Percentiles rank a stretch among this genome's conserved stretches.
phyloP scores from a whole-genome alignment of 306 rosid species.

The Castanopsis chinensis region DNA sequence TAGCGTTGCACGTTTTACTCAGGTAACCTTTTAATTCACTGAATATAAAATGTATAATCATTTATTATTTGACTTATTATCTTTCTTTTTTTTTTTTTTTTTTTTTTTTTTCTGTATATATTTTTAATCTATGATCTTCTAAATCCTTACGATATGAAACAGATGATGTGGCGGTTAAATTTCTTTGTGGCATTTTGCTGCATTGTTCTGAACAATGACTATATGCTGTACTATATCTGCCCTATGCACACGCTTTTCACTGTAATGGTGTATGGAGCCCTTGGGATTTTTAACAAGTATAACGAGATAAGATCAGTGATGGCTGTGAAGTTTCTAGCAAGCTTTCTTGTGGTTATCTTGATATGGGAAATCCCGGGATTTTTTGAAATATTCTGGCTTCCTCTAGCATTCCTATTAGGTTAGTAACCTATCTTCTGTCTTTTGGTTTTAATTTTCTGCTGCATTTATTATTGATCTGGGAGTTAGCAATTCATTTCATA shows the following conservation, averaged over 20 bases:
- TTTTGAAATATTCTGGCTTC: constrained; percentile 75
- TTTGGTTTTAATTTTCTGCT: constrained; percentile 8
- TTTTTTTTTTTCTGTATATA: background rate
- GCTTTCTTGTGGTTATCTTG: constrained; percentile 90
- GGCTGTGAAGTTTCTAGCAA: constrained; percentile 69
- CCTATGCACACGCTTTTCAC: constrained; percentile 99
- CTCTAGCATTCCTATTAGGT: constrained; percentile 79
- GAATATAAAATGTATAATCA: background rate
- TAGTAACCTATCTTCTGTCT: constrained; percentile 33
- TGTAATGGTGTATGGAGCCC: constrained; percentile 97
- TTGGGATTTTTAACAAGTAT: constrained; percentile 83
- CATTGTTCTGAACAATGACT: constrained; percentile 88
- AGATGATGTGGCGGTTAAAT: constrained; percentile 99
- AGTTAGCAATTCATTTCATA: constrained; percentile 11
- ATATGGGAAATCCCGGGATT: constrained; percentile 98
- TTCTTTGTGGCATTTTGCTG: constrained; percentile 91
- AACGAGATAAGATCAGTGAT: constrained; percentile 83
- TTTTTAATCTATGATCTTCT: background rate
- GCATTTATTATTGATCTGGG: constrained; percentile 7
- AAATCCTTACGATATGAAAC: constrained; percentile 34
- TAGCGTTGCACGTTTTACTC: constrained; percentile 88
- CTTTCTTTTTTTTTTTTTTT: background rate
- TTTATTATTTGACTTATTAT: background rate
- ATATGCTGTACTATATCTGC: constrained; percentile 92
- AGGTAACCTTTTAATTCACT: constrained; percentile 47